Base-by-base conservation (phyloP, 768 basidiomycete genomes). In the Pholiota microspora region DNA sequence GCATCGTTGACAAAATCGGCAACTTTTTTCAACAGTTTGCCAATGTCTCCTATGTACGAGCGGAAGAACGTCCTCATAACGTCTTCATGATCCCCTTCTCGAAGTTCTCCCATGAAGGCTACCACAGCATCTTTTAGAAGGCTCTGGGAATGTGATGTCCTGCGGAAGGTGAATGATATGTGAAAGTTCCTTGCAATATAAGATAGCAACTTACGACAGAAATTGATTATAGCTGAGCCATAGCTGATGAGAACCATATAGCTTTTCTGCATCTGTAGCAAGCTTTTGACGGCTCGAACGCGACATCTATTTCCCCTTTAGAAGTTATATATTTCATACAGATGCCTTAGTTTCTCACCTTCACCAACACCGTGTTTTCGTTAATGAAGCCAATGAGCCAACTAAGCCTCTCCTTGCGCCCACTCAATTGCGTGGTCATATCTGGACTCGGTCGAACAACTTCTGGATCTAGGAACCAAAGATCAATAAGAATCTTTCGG, bases 351-450 rank as follows among this genome's bases (percentile, higher is more conserved):
- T 57, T 16, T 53, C 71, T 59, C 28, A 89, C 93, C 78, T 90
- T 92, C 34, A 73, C 74, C 31, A 95, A 73, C 4, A 87, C 86
- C 0, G 81, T 86, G 67, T 96, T 96, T 49, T 91, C 86, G 42
- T 93, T 90, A 63, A 97, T 89, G 67, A 94, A 96, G 23, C 78
- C 79, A 60, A 96, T 90, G n/a, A 98, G 76, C 79, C 90, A 92
- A 51, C 83, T 84, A 25, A 95, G 72, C 32, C 91, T 76, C 51
- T 88, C 84, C 63, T 87, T 87, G 25, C 92, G 81, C 35, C 83
- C 84, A 4, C 77, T 79, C 59, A 98, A 69, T 64, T 95, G 94
- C 1, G 85, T 77, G 13, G 84, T 84, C 36, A 96, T 73, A 66
- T 97, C 94, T 62, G 91, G 88, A 57, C 88, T 89, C 7, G 82